Percentiles rank a stretch among this genome's conserved stretches.
Evolutionary conservation across 2,329 filamentous ascomycete species (phyloP).

Genomic region (Colletotrichum graminicola): DNA sequence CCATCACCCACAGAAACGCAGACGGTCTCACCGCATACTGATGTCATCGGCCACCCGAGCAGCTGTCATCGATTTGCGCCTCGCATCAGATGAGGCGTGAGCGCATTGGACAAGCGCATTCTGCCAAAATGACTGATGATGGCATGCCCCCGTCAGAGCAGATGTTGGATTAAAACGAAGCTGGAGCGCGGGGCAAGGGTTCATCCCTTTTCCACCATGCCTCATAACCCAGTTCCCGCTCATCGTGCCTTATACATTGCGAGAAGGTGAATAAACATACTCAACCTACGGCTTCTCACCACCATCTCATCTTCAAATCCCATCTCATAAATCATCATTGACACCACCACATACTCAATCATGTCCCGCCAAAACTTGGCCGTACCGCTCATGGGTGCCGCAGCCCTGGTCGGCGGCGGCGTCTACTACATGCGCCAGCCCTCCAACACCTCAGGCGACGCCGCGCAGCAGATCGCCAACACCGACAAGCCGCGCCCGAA

Average conservation of each 20-base stretch:
- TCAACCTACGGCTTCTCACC: neutral
- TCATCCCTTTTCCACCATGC: neutral
- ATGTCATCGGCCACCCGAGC: conserved; percentile 39
- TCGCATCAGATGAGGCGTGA: conserved; percentile 10
- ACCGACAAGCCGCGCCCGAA: conserved; percentile 22
- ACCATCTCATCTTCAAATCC: neutral
- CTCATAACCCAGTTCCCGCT: too few relatives aligned
- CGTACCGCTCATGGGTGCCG: conserved; percentile 29
- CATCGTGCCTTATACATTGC: neutral
- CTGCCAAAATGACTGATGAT: conserved; percentile 24
- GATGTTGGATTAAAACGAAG: conserved; percentile 11
- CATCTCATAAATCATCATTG: neutral
- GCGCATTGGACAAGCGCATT: neutral
- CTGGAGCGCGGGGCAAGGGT: neutral
- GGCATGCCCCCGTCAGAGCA: conserved; percentile 35
- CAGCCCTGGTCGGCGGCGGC: conserved; percentile 35
- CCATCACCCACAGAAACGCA: conserved; percentile 15
- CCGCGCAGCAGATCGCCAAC: conserved; percentile 26
- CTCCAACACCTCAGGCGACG: conserved; percentile 14
- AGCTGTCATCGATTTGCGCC: conserved; percentile 42
- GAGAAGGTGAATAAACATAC: neutral
- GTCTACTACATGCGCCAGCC: conserved; percentile 37
- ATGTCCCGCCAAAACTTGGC: conserved; percentile 35
- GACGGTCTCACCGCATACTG: conserved; percentile 25
- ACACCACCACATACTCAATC: neutral